Conservation (phyloP, 2,329 filamentous ascomycete genomes). For the Trichoderma sp. region DNA sequence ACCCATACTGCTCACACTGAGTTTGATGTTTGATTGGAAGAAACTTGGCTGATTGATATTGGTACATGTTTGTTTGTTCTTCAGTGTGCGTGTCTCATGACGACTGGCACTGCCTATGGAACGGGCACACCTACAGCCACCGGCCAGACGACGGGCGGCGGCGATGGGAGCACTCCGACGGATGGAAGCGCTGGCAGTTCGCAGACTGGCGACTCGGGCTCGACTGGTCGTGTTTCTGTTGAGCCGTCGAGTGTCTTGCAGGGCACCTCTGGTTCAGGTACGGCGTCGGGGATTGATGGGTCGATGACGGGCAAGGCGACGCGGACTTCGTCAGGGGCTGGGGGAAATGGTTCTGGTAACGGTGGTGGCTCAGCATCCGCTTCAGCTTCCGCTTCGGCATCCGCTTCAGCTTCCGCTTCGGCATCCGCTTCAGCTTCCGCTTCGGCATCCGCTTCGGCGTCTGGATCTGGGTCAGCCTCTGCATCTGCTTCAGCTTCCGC, state of each 20-base stretch:
- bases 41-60: neutral
- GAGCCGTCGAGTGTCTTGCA: neutral
- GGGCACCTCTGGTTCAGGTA: neutral
- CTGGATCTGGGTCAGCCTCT: too few relatives aligned
- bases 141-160: neutral
- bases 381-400: neutral
- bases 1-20: too few relatives aligned
- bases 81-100: slow-evolving; percentile 37
- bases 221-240: neutral
- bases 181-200: neutral
- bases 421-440: too few relatives aligned
- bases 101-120: slow-evolving; percentile 29
- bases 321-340: slow-evolving; percentile 1
- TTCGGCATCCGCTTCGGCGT: too few relatives aligned
- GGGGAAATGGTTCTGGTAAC: neutral
- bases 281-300: neutral
- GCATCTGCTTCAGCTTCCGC: too few relatives aligned
- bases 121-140: slow-evolving; percentile 8
- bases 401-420: neutral
- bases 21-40: too few relatives aligned
- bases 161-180: neutral
- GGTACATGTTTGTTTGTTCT: too few relatives aligned
- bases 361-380: neutral
- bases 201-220: neutral
- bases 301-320: slow-evolving; percentile 23